Base-by-base conservation (phyloP, 1,139 yeast species). In the Arxiozyma heterogenica region DNA sequence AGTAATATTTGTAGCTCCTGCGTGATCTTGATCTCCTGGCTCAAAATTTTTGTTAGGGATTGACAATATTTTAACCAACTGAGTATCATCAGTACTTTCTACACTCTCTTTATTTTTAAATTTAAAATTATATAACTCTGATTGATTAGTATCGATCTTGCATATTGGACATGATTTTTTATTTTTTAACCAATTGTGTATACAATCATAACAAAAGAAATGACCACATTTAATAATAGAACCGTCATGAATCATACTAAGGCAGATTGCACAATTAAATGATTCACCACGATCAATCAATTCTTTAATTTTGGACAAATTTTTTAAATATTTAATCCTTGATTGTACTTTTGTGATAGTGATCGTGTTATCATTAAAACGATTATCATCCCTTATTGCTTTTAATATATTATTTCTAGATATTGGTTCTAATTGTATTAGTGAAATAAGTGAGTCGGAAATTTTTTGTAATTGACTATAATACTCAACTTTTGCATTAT, bases 171-270 rank as follows among this genome's bases (percentile, higher is more conserved):
- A 91, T 1, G 73, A 68, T 8, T 68, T 66, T 44, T 77, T 77
- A 22, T 73, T 73, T 17, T 71, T 73, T 54, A 85, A 67, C 98
- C 98, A 93, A 55, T 78, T 82, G 18, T 71, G 75, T 43, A 90
- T 73, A 67, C 98, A 91, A 1, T 79, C 84, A 55, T 80, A 79
- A 66, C 97, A 91, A 65, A 85, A 91, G 61, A 83, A 84, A 69
- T 91, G 98, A 0, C 97, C 97, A 75, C 98, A 91, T 21, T 81
- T 82, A 0, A 95, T 84, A 57, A 91, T 73, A 0, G 93, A 78
- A 0, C 98, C 98, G 49, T 82, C 75, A 3, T 81, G 75, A 49
- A 90, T 88, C 1, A 78, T 67, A 4, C 81, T 76, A 25, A 85
- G 80, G 66, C 98, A 93, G 59, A 93, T 90, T 47, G 84, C 78